A percentile compares a stretch with the other conserved stretches of the same genome.
phyloP scores from a whole-genome alignment of 1,284 basidiomycete species.

The Neonothopanus nambi region DNA sequence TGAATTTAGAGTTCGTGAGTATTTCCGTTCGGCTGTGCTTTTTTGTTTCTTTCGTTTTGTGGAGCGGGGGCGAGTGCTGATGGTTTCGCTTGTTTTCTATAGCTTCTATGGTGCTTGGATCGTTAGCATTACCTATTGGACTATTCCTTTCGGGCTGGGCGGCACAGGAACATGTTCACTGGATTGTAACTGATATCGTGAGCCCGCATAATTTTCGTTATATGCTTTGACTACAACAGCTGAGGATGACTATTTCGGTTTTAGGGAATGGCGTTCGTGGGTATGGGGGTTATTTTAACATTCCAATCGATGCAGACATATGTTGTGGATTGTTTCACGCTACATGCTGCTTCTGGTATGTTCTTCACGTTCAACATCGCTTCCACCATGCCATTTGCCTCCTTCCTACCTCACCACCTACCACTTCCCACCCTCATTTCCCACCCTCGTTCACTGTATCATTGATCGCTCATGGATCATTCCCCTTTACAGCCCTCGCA shows the following conservation, averaged over 20 bases:
- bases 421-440: background rate
- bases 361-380: conserved; percentile 9
- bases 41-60: background rate
- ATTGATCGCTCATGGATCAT: background rate
- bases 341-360: conserved; percentile 63
- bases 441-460: background rate
- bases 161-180: conserved; percentile 48
- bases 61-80: background rate
- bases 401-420: background rate
- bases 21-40: background rate
- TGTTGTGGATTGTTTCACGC: conserved; percentile 65
- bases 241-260: background rate
- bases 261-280: conserved; percentile 61
- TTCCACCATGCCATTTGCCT: conserved; percentile 4
- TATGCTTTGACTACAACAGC: background rate
- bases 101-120: conserved; percentile 65
- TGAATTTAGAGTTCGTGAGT: conserved; percentile 23
- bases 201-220: conserved; percentile 18
- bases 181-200: conserved; percentile 62
- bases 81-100: background rate
- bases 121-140: conserved; percentile 52
- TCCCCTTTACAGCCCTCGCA: conserved; percentile 46
- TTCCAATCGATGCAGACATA: conserved; percentile 67
- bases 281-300: conserved; percentile 53
- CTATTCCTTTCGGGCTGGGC: conserved; percentile 66